Conservation (phyloP, 2,329 filamentous ascomycete species). For the Beauveria sp. region DNA sequence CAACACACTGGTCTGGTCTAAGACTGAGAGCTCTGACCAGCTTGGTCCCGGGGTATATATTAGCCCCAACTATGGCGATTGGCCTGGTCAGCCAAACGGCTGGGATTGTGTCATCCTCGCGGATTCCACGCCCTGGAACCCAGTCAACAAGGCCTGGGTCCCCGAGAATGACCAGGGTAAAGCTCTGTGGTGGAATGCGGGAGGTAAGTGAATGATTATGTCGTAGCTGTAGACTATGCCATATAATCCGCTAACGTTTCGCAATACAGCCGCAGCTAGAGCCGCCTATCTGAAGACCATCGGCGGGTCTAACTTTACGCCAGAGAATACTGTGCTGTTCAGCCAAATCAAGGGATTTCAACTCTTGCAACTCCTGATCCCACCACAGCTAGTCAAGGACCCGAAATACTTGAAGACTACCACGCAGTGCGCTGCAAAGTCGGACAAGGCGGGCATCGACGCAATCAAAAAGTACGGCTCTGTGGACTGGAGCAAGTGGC, state of each 20-base stretch:
- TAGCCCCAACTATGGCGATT: not conserved
- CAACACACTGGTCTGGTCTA: not conserved
- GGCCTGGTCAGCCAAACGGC: not conserved
- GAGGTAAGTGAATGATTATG: not conserved
- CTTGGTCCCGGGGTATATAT: not conserved
- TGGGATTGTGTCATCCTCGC: not conserved
- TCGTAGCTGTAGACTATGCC: no score
- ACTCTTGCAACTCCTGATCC: not conserved
- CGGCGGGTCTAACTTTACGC: not conserved
- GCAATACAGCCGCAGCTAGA: not conserved
- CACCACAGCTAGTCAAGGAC: not conserved
- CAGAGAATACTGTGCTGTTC: not conserved
- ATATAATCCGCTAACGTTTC: not conserved
- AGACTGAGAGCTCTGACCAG: not conserved
- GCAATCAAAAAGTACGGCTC: not conserved
- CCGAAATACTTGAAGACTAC: not conserved
- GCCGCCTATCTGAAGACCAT: not conserved
- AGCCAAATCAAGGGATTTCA: not conserved
- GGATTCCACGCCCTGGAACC: not conserved
- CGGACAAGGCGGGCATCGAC: not conserved
- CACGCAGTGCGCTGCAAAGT: conserved; percentile 1
- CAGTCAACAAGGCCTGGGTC: not conserved
- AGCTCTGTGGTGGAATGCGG: not conserved
- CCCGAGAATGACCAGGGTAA: not conserved
- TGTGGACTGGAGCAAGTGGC: not conserved